Evolutionary conservation across 1,139 yeast genomes (phyloP).

Genomic region (Nakaseomyces nivariensis): DNA sequence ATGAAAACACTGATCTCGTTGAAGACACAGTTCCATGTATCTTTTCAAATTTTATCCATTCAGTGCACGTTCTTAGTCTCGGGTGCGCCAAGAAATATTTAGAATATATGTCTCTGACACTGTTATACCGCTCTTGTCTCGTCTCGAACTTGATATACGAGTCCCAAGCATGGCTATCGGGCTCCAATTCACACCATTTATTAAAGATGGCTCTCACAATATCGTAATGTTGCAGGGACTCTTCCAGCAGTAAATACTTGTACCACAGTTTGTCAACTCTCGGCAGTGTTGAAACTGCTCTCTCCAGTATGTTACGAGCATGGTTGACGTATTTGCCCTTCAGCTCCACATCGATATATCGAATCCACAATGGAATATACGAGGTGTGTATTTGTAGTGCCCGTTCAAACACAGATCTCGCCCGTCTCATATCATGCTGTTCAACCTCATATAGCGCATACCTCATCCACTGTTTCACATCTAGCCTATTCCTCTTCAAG

Average conservation of each 20-base stretch:
- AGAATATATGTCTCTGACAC: constrained; percentile 49
- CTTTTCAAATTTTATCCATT: constrained; percentile 53
- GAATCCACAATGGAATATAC: constrained; percentile 75
- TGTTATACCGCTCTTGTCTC: constrained; percentile 44
- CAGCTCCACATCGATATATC: constrained; percentile 72
- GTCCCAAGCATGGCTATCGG: constrained; percentile 54
- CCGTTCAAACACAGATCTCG: constrained; percentile 80
- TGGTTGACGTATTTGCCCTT: constrained; percentile 68
- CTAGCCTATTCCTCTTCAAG: constrained; percentile 67
- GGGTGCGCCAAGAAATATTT: constrained; percentile 50
- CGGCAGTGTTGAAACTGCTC: constrained; percentile 70
- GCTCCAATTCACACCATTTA: constrained; percentile 75
- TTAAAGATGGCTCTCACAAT: constrained; percentile 62
- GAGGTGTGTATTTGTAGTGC: constrained; percentile 72
- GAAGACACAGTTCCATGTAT: constrained; percentile 40
- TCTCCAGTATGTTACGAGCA: constrained; percentile 74
- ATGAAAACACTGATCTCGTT: constrained; percentile 55
- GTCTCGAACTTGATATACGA: constrained; percentile 65
- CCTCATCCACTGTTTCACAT: constrained; percentile 82
- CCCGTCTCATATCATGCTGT: constrained; percentile 67
- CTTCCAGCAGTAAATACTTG: constrained; percentile 73
- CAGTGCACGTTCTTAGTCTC: constrained; percentile 50
- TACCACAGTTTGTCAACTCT: constrained; percentile 82
- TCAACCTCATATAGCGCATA: constrained; percentile 85
- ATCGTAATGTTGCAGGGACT: constrained; percentile 53